Conservation (phyloP, 139 green algal genomes). For the Chlorella ohadii region DNA sequence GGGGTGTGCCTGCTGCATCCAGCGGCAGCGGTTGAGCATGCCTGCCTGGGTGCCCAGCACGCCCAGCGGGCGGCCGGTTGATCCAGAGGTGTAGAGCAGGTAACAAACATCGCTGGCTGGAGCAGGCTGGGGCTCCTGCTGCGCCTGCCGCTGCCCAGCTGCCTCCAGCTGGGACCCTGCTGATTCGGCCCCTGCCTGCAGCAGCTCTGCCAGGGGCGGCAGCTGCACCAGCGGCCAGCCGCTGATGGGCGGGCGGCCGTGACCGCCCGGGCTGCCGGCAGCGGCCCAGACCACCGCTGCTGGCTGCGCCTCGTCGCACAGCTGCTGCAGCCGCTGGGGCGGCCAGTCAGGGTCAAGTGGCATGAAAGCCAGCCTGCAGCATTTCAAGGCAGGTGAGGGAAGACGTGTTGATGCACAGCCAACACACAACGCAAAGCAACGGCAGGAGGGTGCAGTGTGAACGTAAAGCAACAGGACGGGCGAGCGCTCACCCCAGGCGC, state of each 20-base stretch:
- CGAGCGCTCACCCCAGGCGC: background rate
- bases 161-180: background rate
- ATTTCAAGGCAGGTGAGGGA: background rate
- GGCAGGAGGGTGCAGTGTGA: background rate
- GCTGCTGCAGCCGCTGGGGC: background rate
- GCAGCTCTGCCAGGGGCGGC: background rate
- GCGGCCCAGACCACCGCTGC: conserved; percentile 38
- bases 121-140: background rate
- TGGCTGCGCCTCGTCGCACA: conserved; percentile 47
- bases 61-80: conserved; percentile 62
- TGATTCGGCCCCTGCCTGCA: background rate
- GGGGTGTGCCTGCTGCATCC: conserved; percentile 58
- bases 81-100: conserved; percentile 77
- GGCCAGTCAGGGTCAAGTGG: conserved; percentile 57
- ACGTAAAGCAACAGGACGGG: background rate
- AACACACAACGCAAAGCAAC: background rate
- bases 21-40: conserved; percentile 62
- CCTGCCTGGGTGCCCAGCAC: conserved; percentile 62
- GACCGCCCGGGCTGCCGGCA: background rate
- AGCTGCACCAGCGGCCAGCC: conserved; percentile 8
- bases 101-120: conserved; percentile 38
- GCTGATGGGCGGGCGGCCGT: background rate
- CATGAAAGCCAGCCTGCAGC: conserved; percentile 53
- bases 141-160: background rate
- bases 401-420: background rate